phyloP scores from a whole-genome alignment of 345 rosid genomes.

The Jatropha curcas region DNA sequence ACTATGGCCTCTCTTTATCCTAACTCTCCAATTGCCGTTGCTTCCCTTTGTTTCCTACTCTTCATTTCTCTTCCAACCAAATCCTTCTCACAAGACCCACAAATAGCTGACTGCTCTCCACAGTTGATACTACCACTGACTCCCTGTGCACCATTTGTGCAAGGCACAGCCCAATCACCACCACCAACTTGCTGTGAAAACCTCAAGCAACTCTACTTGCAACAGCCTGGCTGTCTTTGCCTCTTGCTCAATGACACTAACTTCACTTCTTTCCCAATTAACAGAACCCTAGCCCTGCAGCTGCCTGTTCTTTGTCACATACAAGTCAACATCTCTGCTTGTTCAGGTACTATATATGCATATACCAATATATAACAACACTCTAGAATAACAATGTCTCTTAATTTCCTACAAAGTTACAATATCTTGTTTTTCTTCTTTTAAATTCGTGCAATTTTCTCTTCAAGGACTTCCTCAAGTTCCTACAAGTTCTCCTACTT shows the following conservation, averaged over 20 bases:
- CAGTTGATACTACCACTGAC: constrained; percentile 53
- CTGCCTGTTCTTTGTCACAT: constrained; percentile 61
- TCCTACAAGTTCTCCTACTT: constrained; percentile 35
- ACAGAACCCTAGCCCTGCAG: constrained; percentile 59
- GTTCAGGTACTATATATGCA: constrained; percentile 61
- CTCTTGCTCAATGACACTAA: constrained; percentile 56
- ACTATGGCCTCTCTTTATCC: constrained; percentile 28
- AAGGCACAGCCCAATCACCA: constrained; percentile 54
- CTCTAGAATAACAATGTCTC: neutral
- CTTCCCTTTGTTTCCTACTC: constrained; percentile 31
- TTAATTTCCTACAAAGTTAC: no score
- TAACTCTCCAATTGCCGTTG: constrained; percentile 19
- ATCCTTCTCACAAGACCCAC: constrained; percentile 42
- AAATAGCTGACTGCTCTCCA: constrained; percentile 48
- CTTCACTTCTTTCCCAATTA: constrained; percentile 55
- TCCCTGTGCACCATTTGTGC: constrained; percentile 75
- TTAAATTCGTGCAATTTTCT: neutral
- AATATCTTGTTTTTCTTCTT: neutral
- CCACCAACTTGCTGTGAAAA: constrained; percentile 61
- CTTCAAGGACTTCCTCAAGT: constrained; percentile 30
- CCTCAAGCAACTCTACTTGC: constrained; percentile 53
- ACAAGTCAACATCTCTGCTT: constrained; percentile 44
- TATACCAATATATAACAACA: no score
- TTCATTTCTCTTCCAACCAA: constrained; percentile 27
- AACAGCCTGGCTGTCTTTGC: constrained; percentile 68